Evolutionary conservation across 164 flowering plant genomes (phyloP), one percentile per base, ranked within the genome.

Genomic region (Magnolia sinica): DNA sequence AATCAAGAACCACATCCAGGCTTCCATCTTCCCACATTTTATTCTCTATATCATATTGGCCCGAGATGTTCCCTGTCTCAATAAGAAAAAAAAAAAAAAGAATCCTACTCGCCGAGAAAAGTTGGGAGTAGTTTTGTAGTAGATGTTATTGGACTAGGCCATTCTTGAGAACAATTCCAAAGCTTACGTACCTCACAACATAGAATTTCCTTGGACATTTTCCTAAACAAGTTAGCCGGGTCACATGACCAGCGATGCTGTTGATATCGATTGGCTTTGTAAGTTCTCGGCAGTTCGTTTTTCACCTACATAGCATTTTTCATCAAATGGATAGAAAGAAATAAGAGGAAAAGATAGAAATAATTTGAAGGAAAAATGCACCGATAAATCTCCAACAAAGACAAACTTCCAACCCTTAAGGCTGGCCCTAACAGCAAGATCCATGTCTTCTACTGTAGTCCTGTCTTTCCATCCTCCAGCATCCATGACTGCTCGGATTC

Each of bases 171-270:
- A 4, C 65, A 63, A 22, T 63, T 24, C 14, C 14, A 27, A 66
- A 37, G 51, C 19, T 27, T 52, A 66, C 82, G 77, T 29, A 72
- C 90, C 87, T 88, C 88, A 22, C 84, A 81, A 1, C 11, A 31
- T 24, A 92, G 66, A 64, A 89, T 91, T 75, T 91, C 97, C 75
- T 23, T 85, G 16, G 78, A 70, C 95, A 91, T 91, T 77, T 92
- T 92, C 79, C 82, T 84, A 74, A 91, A 87, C 37, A 92, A 86
- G 84, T 92, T 91, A 14, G 92, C 93, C 0, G 92, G 97, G n/a
- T 93, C 95, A 81, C 97, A 91, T 1, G 97, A 90, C 95, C 97
- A 92, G 1, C 95, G 87, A 65, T 92, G 95, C 73, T 91, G 97
- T 69, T 92, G 97, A 81, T 79, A 90, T 1, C 97, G 82, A 64